Conservation (phyloP, 768 basidiomycete species). For the Suillus cothurnatus region DNA sequence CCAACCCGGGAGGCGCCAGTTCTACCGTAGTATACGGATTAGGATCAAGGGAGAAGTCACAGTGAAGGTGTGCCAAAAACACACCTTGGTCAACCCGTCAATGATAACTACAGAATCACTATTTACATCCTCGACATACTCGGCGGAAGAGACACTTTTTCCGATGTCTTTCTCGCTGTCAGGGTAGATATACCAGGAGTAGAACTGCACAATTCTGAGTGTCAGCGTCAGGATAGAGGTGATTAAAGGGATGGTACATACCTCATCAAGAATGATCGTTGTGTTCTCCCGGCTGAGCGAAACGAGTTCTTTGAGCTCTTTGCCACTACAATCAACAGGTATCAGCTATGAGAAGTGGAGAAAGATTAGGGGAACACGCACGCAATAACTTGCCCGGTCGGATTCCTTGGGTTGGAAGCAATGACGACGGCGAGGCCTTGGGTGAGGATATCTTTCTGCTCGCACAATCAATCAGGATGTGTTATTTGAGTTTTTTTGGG, state of each 20-base stretch:
- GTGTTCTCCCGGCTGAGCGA: constrained; percentile 72
- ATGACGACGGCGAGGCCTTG: constrained; percentile 86
- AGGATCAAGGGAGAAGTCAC: constrained; percentile 19
- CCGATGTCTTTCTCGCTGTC: constrained; percentile 75
- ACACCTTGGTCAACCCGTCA: constrained; percentile 89
- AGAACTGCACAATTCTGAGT: constrained; percentile 58
- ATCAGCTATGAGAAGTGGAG: constrained; percentile 11
- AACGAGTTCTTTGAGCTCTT: constrained; percentile 82
- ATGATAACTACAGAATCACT: constrained; percentile 82
- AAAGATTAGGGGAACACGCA: constrained; percentile 30
- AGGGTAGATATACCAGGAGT: constrained; percentile 94
- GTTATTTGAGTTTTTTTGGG: not conserved
- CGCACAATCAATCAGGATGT: constrained; percentile 6
- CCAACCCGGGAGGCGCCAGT: constrained; percentile 96
- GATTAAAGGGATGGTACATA: constrained; percentile 24
- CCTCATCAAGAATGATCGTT: constrained; percentile 86
- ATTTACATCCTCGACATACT: constrained; percentile 87
- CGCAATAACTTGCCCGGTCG: constrained; percentile 88
- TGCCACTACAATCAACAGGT: constrained; percentile 49
- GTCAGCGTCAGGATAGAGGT: not conserved
- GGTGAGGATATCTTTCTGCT: constrained; percentile 73
- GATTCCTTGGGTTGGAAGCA: constrained; percentile 95
- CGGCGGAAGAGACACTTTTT: constrained; percentile 78
- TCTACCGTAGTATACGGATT: constrained; percentile 44
- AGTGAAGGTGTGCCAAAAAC: constrained; percentile 5